Evolutionary conservation across 805 yeast genomes (phyloP).

Genomic region (Candida insectorum): DNA sequence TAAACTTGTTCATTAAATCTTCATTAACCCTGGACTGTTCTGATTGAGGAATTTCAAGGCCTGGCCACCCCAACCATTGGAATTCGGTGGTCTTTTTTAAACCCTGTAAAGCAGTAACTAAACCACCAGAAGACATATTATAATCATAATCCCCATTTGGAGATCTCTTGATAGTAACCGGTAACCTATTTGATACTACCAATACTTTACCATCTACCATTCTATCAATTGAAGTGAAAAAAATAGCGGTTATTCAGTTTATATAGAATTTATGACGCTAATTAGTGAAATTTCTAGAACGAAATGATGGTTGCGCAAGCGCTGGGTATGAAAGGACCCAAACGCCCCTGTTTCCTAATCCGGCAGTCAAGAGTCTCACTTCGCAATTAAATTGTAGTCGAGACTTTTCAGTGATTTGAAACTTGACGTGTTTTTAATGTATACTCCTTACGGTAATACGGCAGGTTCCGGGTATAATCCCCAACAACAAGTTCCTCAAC

Average conservation of each 20-base stretch:
- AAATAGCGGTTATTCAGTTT: too few species aligned
- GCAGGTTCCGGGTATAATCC: slow-evolving; percentile 7
- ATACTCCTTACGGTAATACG: slow-evolving; percentile 36
- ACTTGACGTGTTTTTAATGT: too few species aligned
- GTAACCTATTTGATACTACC: slow-evolving; percentile 92
- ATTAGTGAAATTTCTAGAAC: too few species aligned
- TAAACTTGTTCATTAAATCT: slow-evolving; percentile 74
- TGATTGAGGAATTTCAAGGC: slow-evolving; percentile 72
- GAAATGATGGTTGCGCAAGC: too few species aligned
- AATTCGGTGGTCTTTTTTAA: slow-evolving; percentile 76
- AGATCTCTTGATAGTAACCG: slow-evolving; percentile 80
- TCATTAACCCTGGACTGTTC: slow-evolving; percentile 67
- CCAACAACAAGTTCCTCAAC: background rate
- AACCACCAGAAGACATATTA: slow-evolving; percentile 94
- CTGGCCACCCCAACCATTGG: slow-evolving; percentile 99
- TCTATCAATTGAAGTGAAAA: too few species aligned
- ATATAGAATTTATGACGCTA: too few species aligned
- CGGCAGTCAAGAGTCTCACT: too few species aligned
- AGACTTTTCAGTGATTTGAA: too few species aligned
- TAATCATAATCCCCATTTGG: slow-evolving; percentile 68
- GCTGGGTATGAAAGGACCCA: too few species aligned
- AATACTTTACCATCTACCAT: slow-evolving; percentile 63
- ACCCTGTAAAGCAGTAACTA: slow-evolving; percentile 94
- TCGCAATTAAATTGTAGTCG: too few species aligned
- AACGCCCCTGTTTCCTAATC: too few species aligned